These are phyloP conservation scores for Desmodesmus armatus DNA, from an alignment of 139 green algal genomes.

Conservation along the genomic window DNA sequence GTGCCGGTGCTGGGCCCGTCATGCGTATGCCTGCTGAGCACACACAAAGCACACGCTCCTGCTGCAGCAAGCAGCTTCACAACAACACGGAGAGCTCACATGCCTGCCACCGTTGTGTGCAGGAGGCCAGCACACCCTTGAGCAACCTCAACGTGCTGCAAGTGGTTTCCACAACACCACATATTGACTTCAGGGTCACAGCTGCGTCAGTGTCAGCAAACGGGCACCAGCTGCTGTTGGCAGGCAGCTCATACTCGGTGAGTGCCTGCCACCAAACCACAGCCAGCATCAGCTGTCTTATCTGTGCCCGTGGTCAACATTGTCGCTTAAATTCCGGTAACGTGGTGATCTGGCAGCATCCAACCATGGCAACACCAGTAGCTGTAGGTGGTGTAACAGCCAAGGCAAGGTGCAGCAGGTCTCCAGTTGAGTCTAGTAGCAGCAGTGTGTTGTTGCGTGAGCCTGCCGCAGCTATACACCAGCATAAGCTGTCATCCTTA, in stretches of 20 bases:
- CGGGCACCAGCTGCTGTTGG: slow-evolving; percentile 48
- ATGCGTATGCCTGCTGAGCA: too few species aligned
- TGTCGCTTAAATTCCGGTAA: background rate
- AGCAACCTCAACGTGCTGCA: background rate
- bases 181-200: slow-evolving; percentile 33
- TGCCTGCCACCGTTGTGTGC: background rate
- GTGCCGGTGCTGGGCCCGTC: too few species aligned
- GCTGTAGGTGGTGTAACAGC: too few species aligned
- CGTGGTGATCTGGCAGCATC: background rate
- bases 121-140: slow-evolving; percentile 7
- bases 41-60: too few species aligned
- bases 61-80: background rate
- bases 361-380: too few species aligned
- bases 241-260: background rate
- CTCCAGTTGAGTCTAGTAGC: too few species aligned
- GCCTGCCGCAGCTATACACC: too few species aligned
- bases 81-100: background rate
- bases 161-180: background rate
- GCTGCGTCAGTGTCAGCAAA: slow-evolving; percentile 27
- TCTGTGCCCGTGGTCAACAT: background rate
- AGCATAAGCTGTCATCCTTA: too few species aligned
- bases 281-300: background rate
- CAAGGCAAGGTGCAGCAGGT: too few species aligned
- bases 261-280: background rate
- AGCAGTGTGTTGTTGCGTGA: too few species aligned